Evolutionary conservation across 352 stramenopile genomes (phyloP), one percentile per base, ranked within the genome.

Genomic region (Phytopythium ostracodes): DNA sequence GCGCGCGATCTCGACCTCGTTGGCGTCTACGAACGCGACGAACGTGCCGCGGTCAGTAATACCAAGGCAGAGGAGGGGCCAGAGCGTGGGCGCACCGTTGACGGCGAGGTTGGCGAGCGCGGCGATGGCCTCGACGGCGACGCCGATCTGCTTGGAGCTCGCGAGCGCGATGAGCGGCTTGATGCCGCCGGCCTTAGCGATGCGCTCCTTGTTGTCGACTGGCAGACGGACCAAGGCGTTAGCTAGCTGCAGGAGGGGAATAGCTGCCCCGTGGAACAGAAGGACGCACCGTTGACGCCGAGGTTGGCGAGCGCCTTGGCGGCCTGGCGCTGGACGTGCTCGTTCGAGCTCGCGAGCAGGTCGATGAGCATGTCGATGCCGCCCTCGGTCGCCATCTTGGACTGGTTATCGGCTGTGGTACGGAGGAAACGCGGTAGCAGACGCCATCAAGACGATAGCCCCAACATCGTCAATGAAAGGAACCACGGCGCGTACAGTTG

Each of bases 241-340:
- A 55, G 20, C n/a, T n/a, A n/a, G n/a, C n/a, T n/a, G n/a, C n/a
- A n/a, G n/a, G n/a, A n/a, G n/a, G n/a, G n/a, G n/a, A n/a, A n/a
- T n/a, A n/a, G n/a, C n/a, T n/a, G n/a, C n/a, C n/a, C n/a, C n/a
- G n/a, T n/a, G n/a, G n/a, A n/a, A n/a, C n/a, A 10, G 15, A 35
- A 11, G n/a, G 27, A 24, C 50, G 50, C 33, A 95, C 85, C 77
- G 46, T 98, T 96, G 18, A 98, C 92, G 50, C 89, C 92, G 4
- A 98, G 76, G 66, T 98, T 98, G 42, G 94, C 94, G 4, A 98
- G 77, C 12, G 93, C 93, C 71, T 98, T 98, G 18, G 93, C 90
- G 10, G 92, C 91, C 67, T 98, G 93, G 12, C 93, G 79, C 69
- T 98, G 91, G 22, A 98, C 88, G 60, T 97, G 88, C 55, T 96